Conservation (phyloP, 164 flowering plant genomes). For the Amborella trichopoda region DNA sequence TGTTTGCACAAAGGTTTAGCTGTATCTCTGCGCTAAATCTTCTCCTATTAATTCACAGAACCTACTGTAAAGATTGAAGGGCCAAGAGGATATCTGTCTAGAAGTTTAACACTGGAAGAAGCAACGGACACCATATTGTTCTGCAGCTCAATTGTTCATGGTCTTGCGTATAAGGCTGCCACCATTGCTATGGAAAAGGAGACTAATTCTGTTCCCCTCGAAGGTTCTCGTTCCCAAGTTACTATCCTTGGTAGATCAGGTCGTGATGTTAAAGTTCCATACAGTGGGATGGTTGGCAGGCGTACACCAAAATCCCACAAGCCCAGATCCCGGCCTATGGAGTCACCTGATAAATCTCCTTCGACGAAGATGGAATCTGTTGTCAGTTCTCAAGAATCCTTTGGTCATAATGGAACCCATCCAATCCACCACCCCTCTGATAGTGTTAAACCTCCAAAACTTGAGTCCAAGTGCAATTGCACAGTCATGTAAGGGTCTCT, state of each 20-base stretch:
- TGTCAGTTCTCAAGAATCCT: not conserved
- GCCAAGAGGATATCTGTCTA: slow-evolving; percentile 25
- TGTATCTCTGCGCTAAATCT: not conserved
- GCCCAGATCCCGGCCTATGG: slow-evolving; percentile 32
- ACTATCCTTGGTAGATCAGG: slow-evolving; percentile 44
- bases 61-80: slow-evolving; percentile 42
- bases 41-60: slow-evolving; percentile 19
- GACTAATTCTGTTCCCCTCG: slow-evolving; percentile 17
- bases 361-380: slow-evolving; percentile 2
- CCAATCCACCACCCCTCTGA: slow-evolving; percentile 10
- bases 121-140: slow-evolving; percentile 87
- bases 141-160: slow-evolving; percentile 82
- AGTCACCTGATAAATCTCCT: slow-evolving; percentile 27
- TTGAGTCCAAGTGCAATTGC: slow-evolving; percentile 88
- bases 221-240: slow-evolving; percentile 44
- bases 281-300: slow-evolving; percentile 20
- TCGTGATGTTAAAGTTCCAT: slow-evolving; percentile 27
- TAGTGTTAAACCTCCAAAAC: slow-evolving; percentile 53
- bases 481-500: slow-evolving; percentile 47
- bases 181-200: slow-evolving; percentile 68
- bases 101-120: slow-evolving; percentile 85
- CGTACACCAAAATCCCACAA: slow-evolving; percentile 48
- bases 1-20: not conserved
- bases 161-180: slow-evolving; percentile 77
- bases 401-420: not conserved